Percentiles rank a stretch among this genome's conserved stretches.
These are phyloP conservation scores for Iris pallida DNA, from an alignment of 116 monocot species.

Conservation along the genomic window DNA sequence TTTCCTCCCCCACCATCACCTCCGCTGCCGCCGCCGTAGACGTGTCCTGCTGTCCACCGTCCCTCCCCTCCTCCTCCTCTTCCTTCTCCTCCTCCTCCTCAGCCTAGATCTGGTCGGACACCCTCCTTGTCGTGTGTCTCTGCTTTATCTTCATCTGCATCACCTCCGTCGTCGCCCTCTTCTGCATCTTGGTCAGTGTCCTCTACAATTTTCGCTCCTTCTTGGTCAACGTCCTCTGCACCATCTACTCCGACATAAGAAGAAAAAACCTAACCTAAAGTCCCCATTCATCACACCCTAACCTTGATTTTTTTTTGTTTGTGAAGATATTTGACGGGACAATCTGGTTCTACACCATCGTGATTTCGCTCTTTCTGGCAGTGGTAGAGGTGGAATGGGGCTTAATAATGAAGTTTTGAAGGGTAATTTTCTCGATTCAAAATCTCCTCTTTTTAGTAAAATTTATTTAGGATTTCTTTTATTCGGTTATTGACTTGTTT, in stretches of 20 bases:
- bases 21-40: slow-evolving; percentile 1
- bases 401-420: slow-evolving; percentile 62
- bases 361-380: slow-evolving; percentile 70
- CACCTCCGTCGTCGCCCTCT: slow-evolving; percentile 53
- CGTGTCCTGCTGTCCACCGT: slow-evolving; percentile 16
- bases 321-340: slow-evolving; percentile 76
- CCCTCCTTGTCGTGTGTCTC: slow-evolving; percentile 65
- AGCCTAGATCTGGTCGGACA: slow-evolving; percentile 34
- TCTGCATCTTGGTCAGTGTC: slow-evolving; percentile 83
- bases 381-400: slow-evolving; percentile 83
- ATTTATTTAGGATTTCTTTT: neutral
- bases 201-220: too few species aligned
- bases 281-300: neutral
- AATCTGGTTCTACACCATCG: slow-evolving; percentile 85
- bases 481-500: neutral
- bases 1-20: neutral
- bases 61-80: neutral
- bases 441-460: neutral
- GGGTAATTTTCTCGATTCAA: slow-evolving; percentile 27
- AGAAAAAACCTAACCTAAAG: slow-evolving; percentile 2
- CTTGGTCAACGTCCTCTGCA: slow-evolving; percentile 47
- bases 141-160: slow-evolving; percentile 78
- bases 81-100: neutral
- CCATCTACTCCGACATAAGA: slow-evolving; percentile 61
- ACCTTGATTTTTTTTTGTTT: neutral